Evolutionary conservation across 257 asterid genomes (phyloP).

Genomic region (Gentiana macrophylla): DNA sequence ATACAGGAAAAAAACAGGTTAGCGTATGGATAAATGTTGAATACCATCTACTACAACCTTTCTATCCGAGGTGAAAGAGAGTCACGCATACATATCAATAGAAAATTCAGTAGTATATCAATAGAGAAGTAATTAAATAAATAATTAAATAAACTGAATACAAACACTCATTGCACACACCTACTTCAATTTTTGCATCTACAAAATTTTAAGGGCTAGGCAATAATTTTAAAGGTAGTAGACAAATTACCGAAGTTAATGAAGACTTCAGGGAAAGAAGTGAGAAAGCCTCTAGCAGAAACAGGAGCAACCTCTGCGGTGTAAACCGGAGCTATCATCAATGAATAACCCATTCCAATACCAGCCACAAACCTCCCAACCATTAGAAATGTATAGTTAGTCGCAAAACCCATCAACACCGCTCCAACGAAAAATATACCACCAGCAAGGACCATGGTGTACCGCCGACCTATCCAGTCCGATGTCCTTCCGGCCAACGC

Average conservation of each 20-base stretch:
- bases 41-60: too few relatives aligned
- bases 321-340: constrained; percentile 36
- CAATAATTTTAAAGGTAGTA: not conserved
- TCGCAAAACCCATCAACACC: constrained; percentile 28
- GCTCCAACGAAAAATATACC: constrained; percentile 32
- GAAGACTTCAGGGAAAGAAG: constrained; percentile 35
- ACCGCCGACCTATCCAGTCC: constrained; percentile 36
- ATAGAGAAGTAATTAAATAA: too few relatives aligned
- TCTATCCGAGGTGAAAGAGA: too few relatives aligned
- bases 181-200: not conserved
- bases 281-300: constrained; percentile 31
- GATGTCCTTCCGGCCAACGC: constrained; percentile 37
- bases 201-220: too few relatives aligned
- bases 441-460: constrained; percentile 24
- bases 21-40: too few relatives aligned
- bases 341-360: constrained; percentile 33
- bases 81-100: too few relatives aligned
- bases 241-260: constrained; percentile 22
- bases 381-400: constrained; percentile 28
- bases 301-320: constrained; percentile 34
- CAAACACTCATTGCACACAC: too few relatives aligned
- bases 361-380: constrained; percentile 32
- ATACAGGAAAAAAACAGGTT: too few relatives aligned
- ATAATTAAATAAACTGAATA: too few relatives aligned
- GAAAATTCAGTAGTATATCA: too few relatives aligned